These are phyloP conservation scores for Sideroxylon spinosum DNA, from an alignment of 179 eudicot genomes.

Conservation along the genomic window DNA sequence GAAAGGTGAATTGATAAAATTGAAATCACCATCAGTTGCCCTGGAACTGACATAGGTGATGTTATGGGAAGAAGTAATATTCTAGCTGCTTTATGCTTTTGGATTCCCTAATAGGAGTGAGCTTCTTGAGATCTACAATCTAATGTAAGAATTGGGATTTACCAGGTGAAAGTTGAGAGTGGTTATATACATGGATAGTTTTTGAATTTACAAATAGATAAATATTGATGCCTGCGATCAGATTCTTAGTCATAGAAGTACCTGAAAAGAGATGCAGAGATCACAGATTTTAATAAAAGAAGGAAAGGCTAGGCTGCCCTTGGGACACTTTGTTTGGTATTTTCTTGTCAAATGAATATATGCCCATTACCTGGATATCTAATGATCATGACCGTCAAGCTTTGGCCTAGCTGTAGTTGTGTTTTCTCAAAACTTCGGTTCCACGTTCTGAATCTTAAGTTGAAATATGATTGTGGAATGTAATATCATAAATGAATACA, in stretches of 20 bases:
- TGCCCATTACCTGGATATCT: neutral
- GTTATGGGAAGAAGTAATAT: neutral
- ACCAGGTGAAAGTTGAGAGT: neutral
- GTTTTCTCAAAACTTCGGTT: neutral
- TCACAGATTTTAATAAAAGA: neutral
- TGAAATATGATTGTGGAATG: neutral
- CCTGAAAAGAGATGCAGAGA: neutral
- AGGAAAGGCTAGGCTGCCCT: neutral
- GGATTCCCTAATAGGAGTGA: neutral
- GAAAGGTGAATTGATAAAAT: neutral
- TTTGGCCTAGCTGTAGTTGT: neutral
- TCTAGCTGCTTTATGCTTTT: neutral
- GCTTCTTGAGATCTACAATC: neutral
- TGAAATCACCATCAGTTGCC: neutral
- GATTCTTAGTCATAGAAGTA: neutral
- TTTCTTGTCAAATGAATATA: neutral
- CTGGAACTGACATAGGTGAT: neutral
- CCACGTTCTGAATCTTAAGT: neutral
- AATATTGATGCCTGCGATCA: neutral
- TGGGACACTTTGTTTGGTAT: neutral
- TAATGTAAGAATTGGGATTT: neutral
- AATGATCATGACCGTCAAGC: neutral
- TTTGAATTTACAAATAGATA: neutral
- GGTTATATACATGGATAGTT: neutral
- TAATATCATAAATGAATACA: no score